phyloP scores from a whole-genome alignment of 1,284 basidiomycete species.

The Microstroma glucosiphilum region DNA sequence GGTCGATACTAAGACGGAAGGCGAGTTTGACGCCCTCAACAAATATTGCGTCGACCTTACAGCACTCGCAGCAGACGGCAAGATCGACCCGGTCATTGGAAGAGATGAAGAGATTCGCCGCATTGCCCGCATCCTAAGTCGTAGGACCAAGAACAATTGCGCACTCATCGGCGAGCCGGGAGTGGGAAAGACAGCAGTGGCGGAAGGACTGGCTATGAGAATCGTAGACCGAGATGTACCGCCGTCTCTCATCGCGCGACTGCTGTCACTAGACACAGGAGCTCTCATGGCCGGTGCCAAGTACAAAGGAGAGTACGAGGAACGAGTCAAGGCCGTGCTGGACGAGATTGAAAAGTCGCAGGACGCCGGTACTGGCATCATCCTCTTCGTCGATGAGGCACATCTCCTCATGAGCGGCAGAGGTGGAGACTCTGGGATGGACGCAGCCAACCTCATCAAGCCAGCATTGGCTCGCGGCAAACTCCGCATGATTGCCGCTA shows the following conservation, averaged over 20 bases:
- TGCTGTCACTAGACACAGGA: conserved; percentile 73
- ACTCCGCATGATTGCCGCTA: conserved; percentile 82
- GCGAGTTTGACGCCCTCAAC: conserved; percentile 48
- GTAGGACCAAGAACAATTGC: conserved; percentile 63
- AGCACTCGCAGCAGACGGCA: conserved; percentile 27
- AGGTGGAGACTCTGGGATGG: conserved; percentile 39
- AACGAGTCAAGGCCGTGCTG: conserved; percentile 86
- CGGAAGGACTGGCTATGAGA: conserved; percentile 81
- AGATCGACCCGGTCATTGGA: conserved; percentile 55
- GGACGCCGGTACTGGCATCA: conserved; percentile 59
- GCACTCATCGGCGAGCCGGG: conserved; percentile 57
- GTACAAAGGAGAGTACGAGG: conserved; percentile 96
- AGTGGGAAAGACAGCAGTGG: conserved; percentile 62
- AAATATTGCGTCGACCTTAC: conserved; percentile 52
- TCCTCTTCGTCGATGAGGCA: conserved; percentile 88
- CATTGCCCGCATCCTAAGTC: conserved; percentile 66
- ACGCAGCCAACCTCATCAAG: conserved; percentile 49
- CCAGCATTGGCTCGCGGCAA: conserved; percentile 69
- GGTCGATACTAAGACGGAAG: conserved; percentile 67
- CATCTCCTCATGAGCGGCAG: conserved; percentile 48
- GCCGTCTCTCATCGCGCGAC: conserved; percentile 54
- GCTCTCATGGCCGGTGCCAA: conserved; percentile 93
- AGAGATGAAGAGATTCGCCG: conserved; percentile 68
- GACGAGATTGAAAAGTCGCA: conserved; percentile 73
- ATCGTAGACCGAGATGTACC: conserved; percentile 87